Evolutionary conservation across 768 basidiomycete species (phyloP), one percentile per base, ranked within the genome.

Genomic region (Calocera viscosa): DNA sequence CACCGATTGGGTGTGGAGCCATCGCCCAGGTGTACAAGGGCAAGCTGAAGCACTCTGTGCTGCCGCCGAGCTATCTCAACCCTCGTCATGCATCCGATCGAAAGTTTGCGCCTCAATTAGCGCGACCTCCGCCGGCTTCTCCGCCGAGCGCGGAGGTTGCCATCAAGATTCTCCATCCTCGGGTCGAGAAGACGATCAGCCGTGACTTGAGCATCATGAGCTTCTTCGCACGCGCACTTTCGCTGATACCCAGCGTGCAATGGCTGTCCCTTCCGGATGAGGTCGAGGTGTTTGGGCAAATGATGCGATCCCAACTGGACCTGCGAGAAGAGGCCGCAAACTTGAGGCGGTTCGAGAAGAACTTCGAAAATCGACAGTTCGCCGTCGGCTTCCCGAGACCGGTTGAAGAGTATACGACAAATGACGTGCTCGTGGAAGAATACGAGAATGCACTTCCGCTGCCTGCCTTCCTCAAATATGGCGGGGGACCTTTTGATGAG

Each of bases 211-310:
- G 87, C 63, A 98, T 98, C 78, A 97, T 99, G 94, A 79, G 83
- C 47, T 88, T 95, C 79, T 97, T 98, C 74, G 92, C 95, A 30
- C 81, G 82, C 41, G 76, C 83, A 68, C 81, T 98, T 68, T 84
- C 90, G 64, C 64, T 88, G 32, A 76, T 98, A 65, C 96, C 96
- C 0, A 92, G 93, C 30, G 93, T 96, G 87, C 83, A 92, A 70
- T 99, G 96, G 96, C 77, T 99, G 63, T 96, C 93, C 7, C 82
- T 99, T 19, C 90, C 94, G 0, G 91, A 99, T 72, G 96, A 99
- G 75, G 95, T 98, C 7, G 78, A 84, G 26, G 91, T 95, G 2
- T 99, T 99, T 75, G 96, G 96, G 7, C 77, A 81, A 34, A 95
- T 99, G 93, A 99, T 99, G 96, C 83, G 85, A 73, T 89, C 86